These are phyloP conservation scores for Euphorbia neoarborescens DNA, from an alignment of 441 rosid species.

Conservation along the genomic window DNA sequence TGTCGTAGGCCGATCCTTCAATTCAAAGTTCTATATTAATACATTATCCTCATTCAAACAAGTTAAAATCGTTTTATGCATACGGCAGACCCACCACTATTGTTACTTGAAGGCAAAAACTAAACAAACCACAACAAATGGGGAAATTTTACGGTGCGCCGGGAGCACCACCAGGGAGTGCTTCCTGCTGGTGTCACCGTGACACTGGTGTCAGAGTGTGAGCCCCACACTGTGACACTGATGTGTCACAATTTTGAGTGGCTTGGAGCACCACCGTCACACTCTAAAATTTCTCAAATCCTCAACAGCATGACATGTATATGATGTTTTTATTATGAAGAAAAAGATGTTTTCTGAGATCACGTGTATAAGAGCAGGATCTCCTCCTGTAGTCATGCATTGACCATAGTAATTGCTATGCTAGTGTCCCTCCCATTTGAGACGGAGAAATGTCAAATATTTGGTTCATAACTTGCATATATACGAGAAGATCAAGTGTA, in stretches of 20 bases:
- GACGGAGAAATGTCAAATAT: background rate
- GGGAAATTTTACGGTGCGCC: too few species aligned
- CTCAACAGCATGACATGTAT: background rate
- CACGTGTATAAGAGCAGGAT: background rate
- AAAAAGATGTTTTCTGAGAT: background rate
- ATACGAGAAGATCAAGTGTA: background rate
- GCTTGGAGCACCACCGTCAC: too few species aligned
- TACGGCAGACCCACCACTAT: background rate
- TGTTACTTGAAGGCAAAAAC: background rate
- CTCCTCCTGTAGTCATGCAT: background rate
- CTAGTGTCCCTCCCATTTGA: background rate
- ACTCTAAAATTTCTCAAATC: too few species aligned
- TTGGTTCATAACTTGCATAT: background rate
- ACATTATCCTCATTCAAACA: background rate
- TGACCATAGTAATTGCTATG: background rate
- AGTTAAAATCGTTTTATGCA: too few species aligned
- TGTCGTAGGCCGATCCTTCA: slow-evolving; percentile 50
- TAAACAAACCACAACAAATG: background rate
- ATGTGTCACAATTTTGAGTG: too few species aligned
- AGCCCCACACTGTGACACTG: too few species aligned
- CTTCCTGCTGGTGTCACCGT: too few species aligned
- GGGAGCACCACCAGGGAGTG: too few species aligned
- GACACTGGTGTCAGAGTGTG: too few species aligned
- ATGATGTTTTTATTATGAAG: background rate
- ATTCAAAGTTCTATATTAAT: background rate